Evolutionary conservation across 768 basidiomycete genomes (phyloP).

Genomic region (Clitopilus hobsonii): DNA sequence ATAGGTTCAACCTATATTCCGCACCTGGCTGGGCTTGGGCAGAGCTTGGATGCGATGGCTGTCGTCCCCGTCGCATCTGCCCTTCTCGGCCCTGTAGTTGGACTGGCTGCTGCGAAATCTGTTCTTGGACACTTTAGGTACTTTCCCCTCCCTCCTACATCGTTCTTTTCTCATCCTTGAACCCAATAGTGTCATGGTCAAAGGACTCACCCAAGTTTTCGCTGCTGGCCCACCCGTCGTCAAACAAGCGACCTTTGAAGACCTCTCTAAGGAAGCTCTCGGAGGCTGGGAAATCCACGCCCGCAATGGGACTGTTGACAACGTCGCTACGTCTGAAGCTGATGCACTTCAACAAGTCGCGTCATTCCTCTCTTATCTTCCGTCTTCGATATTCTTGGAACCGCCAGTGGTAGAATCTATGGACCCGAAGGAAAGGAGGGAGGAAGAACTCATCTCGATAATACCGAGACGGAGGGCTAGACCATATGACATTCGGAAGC

Average conservation of each 20-base stretch:
- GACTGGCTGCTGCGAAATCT: constrained; percentile 35
- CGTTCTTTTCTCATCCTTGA: no score
- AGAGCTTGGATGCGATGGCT: constrained; percentile 32
- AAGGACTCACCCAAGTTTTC: constrained; percentile 30
- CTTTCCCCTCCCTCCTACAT: not conserved
- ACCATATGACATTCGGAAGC: constrained; percentile 29
- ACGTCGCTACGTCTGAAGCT: constrained; percentile 28
- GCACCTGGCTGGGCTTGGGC: constrained; percentile 26
- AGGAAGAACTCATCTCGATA: constrained; percentile 29
- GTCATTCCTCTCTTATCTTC: constrained; percentile 32
- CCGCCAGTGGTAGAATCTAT: constrained; percentile 21
- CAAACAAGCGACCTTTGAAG: constrained; percentile 31
- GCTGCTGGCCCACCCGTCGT: constrained; percentile 32
- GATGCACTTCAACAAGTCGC: constrained; percentile 32
- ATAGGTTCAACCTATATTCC: constrained; percentile 36
- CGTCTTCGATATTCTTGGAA: constrained; percentile 32
- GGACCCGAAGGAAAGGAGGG: constrained; percentile 24
- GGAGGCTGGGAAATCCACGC: constrained; percentile 34
- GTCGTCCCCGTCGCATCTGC: constrained; percentile 34
- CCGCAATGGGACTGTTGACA: constrained; percentile 31
- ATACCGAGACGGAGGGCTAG: constrained; percentile 30
- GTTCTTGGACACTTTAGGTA: constrained; percentile 34
- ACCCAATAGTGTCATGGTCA: constrained; percentile 40
- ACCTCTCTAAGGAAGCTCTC: constrained; percentile 28
- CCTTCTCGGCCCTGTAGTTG: constrained; percentile 34